A percentile compares a stretch with the other conserved stretches of the same genome.
Evolutionary conservation across 2,329 filamentous ascomycete genomes (phyloP).

Genomic region (Colletotrichum horii): DNA sequence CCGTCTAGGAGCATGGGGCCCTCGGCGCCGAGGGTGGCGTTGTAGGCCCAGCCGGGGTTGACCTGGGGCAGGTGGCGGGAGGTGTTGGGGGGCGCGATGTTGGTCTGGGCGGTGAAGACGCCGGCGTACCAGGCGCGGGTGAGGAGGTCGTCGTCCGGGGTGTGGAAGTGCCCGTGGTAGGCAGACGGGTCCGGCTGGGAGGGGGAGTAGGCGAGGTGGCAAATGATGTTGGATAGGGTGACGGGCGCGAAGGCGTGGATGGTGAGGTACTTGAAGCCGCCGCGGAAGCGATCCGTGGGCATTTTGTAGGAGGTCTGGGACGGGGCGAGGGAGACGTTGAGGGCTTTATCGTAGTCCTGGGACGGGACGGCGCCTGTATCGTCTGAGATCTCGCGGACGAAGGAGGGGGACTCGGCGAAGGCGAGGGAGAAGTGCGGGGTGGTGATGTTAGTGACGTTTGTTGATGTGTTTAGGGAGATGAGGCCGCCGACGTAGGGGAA

Average conservation of each 20-base stretch:
- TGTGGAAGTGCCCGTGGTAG: constrained; percentile 50
- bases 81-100: constrained; percentile 33
- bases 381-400: constrained; percentile 27
- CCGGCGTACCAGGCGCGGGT: constrained; percentile 52
- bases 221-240: constrained; percentile 28
- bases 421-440: constrained; percentile 25
- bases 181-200: constrained; percentile 41
- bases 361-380: constrained; percentile 25
- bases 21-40: constrained; percentile 35
- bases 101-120: constrained; percentile 39
- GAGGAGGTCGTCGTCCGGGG: constrained; percentile 45
- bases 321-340: constrained; percentile 22
- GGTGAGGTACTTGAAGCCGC: constrained; percentile 50
- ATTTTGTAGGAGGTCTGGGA: constrained; percentile 11
- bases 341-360: constrained; percentile 27
- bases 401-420: constrained; percentile 26
- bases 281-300: constrained; percentile 39
- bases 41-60: constrained; percentile 41
- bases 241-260: constrained; percentile 29
- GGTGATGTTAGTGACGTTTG: background rate
- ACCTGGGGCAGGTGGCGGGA: constrained; percentile 41
- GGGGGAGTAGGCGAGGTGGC: constrained; percentile 35
- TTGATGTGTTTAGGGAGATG: constrained; percentile 9
- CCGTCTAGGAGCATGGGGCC: constrained; percentile 48
- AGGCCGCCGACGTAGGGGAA: constrained; percentile 24